Base-by-base conservation (phyloP, 164 flowering plant species). In the Vitis riparia region DNA sequence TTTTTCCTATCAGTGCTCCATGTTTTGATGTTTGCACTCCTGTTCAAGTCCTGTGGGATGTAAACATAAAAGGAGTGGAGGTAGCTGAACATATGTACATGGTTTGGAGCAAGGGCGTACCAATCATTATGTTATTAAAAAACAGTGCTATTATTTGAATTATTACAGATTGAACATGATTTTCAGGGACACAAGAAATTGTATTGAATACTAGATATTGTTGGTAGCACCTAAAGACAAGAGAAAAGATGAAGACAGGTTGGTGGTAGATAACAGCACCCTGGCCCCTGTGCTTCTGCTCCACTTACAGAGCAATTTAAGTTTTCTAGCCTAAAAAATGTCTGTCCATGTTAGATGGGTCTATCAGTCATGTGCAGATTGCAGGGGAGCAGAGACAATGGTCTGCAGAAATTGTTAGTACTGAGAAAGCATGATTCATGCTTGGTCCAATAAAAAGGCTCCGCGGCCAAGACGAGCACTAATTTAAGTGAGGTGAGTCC, bases 321-420 rank as follows among this genome's bases (percentile, higher is more conserved):
- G 56, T 27, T 47, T 16, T 47, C 11, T 9, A 17, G 8, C 23
- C 17, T 50, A 56, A 59, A 52, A 32, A 27, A 9, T 29, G 32
- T 51, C 56, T 10, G 63, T 55, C 51, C 70, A 59, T 60, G 63
- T 63, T 75, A 56, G 32, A 56, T 66, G 50, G 73, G 60, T 70
- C 60, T 55, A 57, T 60, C 62, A 71, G 60, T 66, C 78, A 74
- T 77, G 70, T 78, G 81, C 73, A 71, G 65, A 15, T 70, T 69
- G 68, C 80, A 69, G 73, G 27, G 59, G 55, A 53, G 32, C 67
- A 53, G 63, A 65, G 70, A 71, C 55, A 67, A 32, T 27, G 65
- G 73, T 23, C 68, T 63, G 75, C 75, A 64, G 66, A 75, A 65
- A 53, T 32, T 55, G 62, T 52, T 51, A 68, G 56, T 53, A 23